Conservation (phyloP, 2,329 filamentous ascomycete species). For the Colletotrichum tabaci region DNA sequence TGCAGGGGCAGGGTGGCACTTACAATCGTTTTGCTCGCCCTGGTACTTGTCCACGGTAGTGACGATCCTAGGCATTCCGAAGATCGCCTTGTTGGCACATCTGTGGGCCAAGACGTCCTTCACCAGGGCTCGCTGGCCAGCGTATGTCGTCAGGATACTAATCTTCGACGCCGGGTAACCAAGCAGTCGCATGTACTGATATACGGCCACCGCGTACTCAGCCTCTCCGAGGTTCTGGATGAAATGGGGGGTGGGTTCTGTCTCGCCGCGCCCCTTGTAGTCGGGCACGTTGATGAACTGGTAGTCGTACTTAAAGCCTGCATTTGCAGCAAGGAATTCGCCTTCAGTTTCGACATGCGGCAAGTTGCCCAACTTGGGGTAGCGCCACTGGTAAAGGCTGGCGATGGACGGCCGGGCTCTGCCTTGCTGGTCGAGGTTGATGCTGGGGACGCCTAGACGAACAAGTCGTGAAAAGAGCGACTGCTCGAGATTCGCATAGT, state of each 20-base stretch:
- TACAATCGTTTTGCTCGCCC: constrained; percentile 99
- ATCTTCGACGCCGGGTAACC: constrained; percentile 90
- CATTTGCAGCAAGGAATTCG: constrained; percentile 87
- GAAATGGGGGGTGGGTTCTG: constrained; percentile 92
- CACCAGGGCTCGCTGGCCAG: constrained; percentile 90
- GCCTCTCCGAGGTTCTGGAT: constrained; percentile 97
- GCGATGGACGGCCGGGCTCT: constrained; percentile 90
- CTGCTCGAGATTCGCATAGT: constrained; percentile 97
- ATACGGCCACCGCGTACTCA: constrained; percentile 95
- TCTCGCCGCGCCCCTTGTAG: constrained; percentile 91
- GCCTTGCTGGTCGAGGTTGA: constrained; percentile 93
- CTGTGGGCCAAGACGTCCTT: constrained; percentile 87
- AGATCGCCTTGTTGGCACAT: constrained; percentile 86
- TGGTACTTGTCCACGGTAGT: constrained; percentile 99
- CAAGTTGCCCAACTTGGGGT: constrained; percentile 84
- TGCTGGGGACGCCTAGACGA: constrained; percentile 90
- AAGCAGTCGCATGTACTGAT: constrained; percentile 96
- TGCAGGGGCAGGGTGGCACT: constrained; percentile 56
- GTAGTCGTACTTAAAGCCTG: constrained; percentile 93
- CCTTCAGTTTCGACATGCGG: constrained; percentile 77
- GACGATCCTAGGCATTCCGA: constrained; percentile 90
- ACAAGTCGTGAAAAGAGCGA: constrained; percentile 94
- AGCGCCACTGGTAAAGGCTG: constrained; percentile 93
- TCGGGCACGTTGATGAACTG: constrained; percentile 97
- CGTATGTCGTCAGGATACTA: constrained; percentile 92